Percentiles rank a stretch among this genome's conserved stretches.
phyloP scores from a whole-genome alignment of 2,329 filamentous ascomycete species.

The Rachicladosporium sp. region DNA sequence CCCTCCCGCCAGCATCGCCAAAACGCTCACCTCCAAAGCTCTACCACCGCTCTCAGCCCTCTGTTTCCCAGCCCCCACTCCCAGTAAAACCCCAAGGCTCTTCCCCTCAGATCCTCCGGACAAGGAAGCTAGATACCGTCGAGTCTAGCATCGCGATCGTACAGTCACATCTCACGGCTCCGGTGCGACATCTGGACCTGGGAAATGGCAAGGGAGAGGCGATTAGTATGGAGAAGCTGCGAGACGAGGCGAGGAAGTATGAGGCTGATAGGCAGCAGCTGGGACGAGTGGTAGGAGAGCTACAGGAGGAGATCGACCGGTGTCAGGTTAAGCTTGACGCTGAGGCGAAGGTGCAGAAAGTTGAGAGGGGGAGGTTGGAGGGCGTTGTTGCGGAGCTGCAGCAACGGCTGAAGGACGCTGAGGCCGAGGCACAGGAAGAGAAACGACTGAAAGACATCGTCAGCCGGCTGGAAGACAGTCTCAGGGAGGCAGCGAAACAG shows the following conservation, averaged over 20 bases:
- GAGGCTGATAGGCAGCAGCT: conserved; percentile 20
- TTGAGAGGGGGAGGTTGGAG: conserved; percentile 15
- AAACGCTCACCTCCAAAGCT: conserved; percentile 1
- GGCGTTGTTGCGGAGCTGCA: conserved; percentile 8
- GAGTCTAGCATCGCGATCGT: conserved; percentile 18
- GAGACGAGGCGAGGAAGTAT: conserved; percentile 18
- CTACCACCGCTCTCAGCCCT: background rate
- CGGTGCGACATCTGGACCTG: background rate
- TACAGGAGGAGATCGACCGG: conserved; percentile 23
- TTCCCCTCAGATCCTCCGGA: conserved; percentile 14
- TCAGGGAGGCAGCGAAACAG: conserved; percentile 5
- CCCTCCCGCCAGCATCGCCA: background rate
- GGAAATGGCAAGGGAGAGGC: conserved; percentile 10
- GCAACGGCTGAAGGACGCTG: conserved; percentile 13
- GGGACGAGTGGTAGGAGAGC: conserved; percentile 19
- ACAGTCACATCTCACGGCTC: conserved; percentile 8
- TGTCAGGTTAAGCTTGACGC: conserved; percentile 22
- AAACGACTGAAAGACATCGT: background rate
- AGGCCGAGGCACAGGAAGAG: conserved; percentile 10
- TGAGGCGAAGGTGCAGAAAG: conserved; percentile 19
- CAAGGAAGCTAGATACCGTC: conserved; percentile 21
- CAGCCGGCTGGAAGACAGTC: conserved; percentile 10
- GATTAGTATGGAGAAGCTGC: conserved; percentile 19
- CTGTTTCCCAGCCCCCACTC: conserved; percentile 10
- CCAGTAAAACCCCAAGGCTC: conserved; percentile 9